Evolutionary conservation across 495 filamentous ascomycete species (phyloP).

Genomic region (Trichoderma virens): DNA sequence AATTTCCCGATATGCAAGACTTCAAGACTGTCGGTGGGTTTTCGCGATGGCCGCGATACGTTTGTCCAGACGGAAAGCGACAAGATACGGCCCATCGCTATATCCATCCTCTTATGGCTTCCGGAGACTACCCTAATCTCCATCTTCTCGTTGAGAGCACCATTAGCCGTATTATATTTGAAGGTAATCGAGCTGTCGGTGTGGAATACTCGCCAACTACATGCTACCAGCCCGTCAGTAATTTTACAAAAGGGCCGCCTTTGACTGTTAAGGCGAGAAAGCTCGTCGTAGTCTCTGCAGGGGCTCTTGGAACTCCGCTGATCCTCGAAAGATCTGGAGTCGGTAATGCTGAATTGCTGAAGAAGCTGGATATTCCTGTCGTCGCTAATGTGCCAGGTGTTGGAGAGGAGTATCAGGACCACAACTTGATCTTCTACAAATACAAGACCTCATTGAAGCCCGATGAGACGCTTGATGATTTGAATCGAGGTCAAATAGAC

Average conservation of each 20-base stretch:
- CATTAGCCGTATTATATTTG: constrained; percentile 45
- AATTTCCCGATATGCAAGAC: constrained; percentile 37
- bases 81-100: constrained; percentile 39
- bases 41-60: constrained; percentile 23
- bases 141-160: constrained; percentile 44
- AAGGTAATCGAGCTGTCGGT: constrained; percentile 35
- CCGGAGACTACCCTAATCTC: constrained; percentile 40
- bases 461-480: constrained; percentile 29
- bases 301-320: constrained; percentile 45
- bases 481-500: constrained; percentile 19
- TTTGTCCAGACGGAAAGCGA: constrained; percentile 35
- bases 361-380: constrained; percentile 24
- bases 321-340: constrained; percentile 58
- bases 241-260: constrained; percentile 10
- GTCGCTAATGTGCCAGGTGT: constrained; percentile 40
- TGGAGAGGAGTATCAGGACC: constrained; percentile 44
- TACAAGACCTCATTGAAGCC: constrained; percentile 26
- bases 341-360: constrained; percentile 33
- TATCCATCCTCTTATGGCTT: constrained; percentile 37
- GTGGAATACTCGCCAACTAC: constrained; percentile 35
- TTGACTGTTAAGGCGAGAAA: constrained; percentile 37
- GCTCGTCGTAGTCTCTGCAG: constrained; percentile 53
- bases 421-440: constrained; percentile 27
- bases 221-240: constrained; percentile 14
- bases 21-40: constrained; percentile 32